Evolutionary conservation across 2,329 filamentous ascomycete species (phyloP), one percentile per base, ranked within the genome.

Genomic region (Lachnellula cervina): DNA sequence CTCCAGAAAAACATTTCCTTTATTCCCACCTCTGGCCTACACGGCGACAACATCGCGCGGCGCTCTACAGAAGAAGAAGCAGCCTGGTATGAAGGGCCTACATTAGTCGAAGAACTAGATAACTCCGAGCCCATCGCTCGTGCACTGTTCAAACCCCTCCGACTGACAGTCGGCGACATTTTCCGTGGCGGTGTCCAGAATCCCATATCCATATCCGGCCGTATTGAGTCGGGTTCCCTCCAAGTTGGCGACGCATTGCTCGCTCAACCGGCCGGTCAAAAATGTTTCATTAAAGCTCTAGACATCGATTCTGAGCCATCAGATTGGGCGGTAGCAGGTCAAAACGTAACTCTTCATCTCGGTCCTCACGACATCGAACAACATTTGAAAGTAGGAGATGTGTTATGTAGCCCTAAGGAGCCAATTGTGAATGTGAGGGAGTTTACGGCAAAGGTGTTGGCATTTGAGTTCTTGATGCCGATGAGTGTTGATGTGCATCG

Each of bases 321-420:
- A 13, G 91, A 96, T 57, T 99, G 91, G 90, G 90, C 89, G 0
- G 91, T 97, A 14, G 92, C 93, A 0, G 93, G 93, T 1, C 90
- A 97, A 68, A 96, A 94, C 57, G 83, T 89, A 16, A 87, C 86
- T 0, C 75, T 99, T n/a, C 88, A 95, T 62, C 79, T 99, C 2
- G 17, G 16, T 49, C 80, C 84, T 8, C 88, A 93, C 62, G 90
- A 97, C 67, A 93, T 97, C 64, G 82, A 89, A 0, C 81, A 89
- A 16, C 88, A 97, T 65, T 80, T 99, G 9, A 83, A 84, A 46
- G 80, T 88, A 7, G 94, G 94, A 19, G 92, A 97, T 67, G 88
- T 97, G 17, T 74, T 96, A n/a, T 96, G 91, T 73, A 79, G 82
- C 48, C 79, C 84, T 0, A 77, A 79, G 1, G 74, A 80, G 1